A percentile compares a stretch with the other conserved stretches of the same genome.
Conservation (phyloP, 2,329 filamentous ascomycete species). For the Teratosphaeria zuluensis region DNA sequence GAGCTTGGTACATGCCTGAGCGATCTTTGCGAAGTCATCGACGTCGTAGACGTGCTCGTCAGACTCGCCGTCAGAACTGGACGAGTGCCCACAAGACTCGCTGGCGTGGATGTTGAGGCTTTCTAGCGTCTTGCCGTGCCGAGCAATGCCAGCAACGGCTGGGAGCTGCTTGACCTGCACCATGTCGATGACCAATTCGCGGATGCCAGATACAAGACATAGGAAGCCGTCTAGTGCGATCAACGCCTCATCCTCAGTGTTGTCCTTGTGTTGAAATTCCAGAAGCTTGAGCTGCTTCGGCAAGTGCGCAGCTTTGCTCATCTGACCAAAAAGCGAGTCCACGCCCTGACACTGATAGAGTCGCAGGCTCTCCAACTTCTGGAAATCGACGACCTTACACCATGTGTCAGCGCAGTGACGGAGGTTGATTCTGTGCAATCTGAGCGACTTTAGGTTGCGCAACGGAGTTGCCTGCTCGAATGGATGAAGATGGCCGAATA, state of each 20-base stretch:
- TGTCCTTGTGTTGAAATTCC: conserved; percentile 40
- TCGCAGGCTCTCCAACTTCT: conserved; percentile 32
- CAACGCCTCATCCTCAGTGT: conserved; percentile 37
- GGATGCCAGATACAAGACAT: conserved; percentile 36
- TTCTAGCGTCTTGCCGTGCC: conserved; percentile 38
- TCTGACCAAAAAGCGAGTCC: conserved; percentile 37
- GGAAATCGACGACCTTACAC: conserved; percentile 39
- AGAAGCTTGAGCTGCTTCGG: conserved; percentile 36
- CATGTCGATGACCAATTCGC: conserved; percentile 36
- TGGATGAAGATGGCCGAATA: conserved; percentile 39
- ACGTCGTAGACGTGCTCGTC: conserved; percentile 37
- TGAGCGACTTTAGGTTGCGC: conserved; percentile 32
- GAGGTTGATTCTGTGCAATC: conserved; percentile 36
- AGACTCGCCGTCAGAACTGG: conserved; percentile 17
- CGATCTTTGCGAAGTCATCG: conserved; percentile 37
- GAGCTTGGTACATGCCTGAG: conserved; percentile 33
- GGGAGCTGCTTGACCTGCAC: conserved; percentile 33
- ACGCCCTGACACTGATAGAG: conserved; percentile 37
- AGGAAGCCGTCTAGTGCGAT: conserved; percentile 39
- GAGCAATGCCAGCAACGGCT: conserved; percentile 31
- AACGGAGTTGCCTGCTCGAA: conserved; percentile 38
- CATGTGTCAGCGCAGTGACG: conserved; percentile 40
- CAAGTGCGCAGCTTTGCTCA: conserved; percentile 36
- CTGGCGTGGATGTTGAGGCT: conserved; percentile 36
- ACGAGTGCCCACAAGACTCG: background rate